Percentiles rank a stretch among this genome's conserved stretches.
Conservation (phyloP, 805 yeast species). For the Saturnispora saitoi region DNA sequence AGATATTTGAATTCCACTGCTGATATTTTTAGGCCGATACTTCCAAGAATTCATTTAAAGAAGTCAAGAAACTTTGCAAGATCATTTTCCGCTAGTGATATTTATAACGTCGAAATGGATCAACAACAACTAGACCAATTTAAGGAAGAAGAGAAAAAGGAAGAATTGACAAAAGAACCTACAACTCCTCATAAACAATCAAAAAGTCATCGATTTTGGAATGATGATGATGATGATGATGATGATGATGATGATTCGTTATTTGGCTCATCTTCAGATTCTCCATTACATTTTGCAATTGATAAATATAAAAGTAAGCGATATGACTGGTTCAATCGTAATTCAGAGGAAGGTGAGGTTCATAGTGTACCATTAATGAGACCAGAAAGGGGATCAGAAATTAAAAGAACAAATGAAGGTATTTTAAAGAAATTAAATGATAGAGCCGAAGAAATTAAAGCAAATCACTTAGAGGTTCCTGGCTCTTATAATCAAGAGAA, state of each 20-base stretch:
- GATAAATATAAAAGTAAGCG: not conserved
- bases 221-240: not conserved
- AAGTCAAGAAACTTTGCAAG: conserved; percentile 22
- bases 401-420: conserved; percentile 3
- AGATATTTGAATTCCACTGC: not conserved
- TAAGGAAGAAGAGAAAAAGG: not conserved
- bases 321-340: not conserved
- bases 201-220: not conserved
- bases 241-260: not conserved
- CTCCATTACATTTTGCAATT: conserved; percentile 4
- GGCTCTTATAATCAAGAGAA: not conserved
- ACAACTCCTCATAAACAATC: no score
- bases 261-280: not conserved
- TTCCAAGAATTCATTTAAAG: conserved; percentile 15
- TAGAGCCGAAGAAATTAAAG: not conserved
- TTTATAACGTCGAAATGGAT: not conserved
- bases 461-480: not conserved
- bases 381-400: conserved; percentile 4
- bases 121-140: not conserved
- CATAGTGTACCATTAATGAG: conserved; percentile 3
- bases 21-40: not conserved
- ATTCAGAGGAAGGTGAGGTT: not conserved
- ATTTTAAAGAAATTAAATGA: not conserved
- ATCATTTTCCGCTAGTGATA: conserved; percentile 4
- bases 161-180: no score